These are phyloP conservation scores for Solanum ossicruentum DNA, from an alignment of 257 asterid genomes.

Conservation along the genomic window DNA sequence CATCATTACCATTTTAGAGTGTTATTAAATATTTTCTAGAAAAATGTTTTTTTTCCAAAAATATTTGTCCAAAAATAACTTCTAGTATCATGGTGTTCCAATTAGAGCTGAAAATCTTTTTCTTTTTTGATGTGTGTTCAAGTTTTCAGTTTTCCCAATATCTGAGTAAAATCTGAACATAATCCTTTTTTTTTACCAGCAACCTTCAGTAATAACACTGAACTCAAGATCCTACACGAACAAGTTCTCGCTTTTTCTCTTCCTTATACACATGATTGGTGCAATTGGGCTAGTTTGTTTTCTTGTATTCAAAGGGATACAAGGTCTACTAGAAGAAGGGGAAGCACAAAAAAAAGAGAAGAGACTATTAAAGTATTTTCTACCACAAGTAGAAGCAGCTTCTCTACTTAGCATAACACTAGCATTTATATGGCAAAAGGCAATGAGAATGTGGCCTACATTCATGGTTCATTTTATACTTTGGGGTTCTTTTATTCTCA, in stretches of 20 bases:
- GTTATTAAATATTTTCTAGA: not conserved
- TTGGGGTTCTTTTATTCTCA: slow-evolving; percentile 69
- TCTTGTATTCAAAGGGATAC: slow-evolving; percentile 60
- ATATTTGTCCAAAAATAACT: not conserved
- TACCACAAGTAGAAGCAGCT: slow-evolving; percentile 89
- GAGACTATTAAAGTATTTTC: slow-evolving; percentile 45
- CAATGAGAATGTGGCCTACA: slow-evolving; percentile 71
- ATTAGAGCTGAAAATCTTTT: not conserved
- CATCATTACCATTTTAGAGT: no score
- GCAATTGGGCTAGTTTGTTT: slow-evolving; percentile 66
- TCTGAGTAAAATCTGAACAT: not conserved
- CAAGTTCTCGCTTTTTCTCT: slow-evolving; percentile 70
- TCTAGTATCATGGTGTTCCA: not conserved
- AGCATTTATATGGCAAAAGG: slow-evolving; percentile 85
- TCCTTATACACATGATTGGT: slow-evolving; percentile 45
- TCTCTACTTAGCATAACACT: slow-evolving; percentile 69
- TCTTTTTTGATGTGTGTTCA: not conserved
- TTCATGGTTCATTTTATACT: slow-evolving; percentile 77
- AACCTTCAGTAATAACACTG: slow-evolving; percentile 47
- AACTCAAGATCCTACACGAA: slow-evolving; percentile 84
- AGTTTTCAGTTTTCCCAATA: not conserved
- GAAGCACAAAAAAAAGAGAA: slow-evolving; percentile 27
- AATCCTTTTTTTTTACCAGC: slow-evolving; percentile 3
- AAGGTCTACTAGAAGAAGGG: slow-evolving; percentile 55
- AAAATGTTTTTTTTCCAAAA: not conserved